Percentiles rank a stretch among this genome's conserved stretches.
Conservation (phyloP, 352 stramenopile genomes). For the Globisporangium spinosum region DNA sequence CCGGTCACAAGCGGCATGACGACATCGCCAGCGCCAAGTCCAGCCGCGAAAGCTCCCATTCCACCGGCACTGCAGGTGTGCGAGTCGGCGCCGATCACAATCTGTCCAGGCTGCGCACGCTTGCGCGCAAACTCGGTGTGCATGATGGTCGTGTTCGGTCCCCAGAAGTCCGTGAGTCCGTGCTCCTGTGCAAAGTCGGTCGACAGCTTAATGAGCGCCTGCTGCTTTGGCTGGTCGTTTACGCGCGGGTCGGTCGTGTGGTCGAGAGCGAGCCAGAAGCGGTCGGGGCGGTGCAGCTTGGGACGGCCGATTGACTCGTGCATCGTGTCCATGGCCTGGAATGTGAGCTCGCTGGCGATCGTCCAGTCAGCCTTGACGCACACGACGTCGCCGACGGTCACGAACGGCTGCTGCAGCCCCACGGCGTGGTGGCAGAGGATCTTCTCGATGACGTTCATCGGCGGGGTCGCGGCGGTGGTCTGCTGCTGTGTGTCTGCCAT, state of each 20-base stretch:
- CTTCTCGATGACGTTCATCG: constrained; percentile 87
- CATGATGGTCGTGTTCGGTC: constrained; percentile 84
- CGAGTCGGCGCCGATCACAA: constrained; percentile 76
- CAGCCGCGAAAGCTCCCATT: constrained; percentile 72
- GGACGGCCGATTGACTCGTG: constrained; percentile 72
- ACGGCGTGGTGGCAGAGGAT: constrained; percentile 75
- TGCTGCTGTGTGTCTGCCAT: constrained; percentile 15
- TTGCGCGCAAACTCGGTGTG: constrained; percentile 82
- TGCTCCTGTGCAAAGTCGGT: constrained; percentile 74
- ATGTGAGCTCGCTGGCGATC: constrained; percentile 75
- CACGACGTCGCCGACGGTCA: constrained; percentile 66
- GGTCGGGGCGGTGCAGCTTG: constrained; percentile 66
- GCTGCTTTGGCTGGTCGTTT: constrained; percentile 74
- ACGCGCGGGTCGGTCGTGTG: constrained; percentile 79
- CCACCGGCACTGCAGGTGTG: constrained; percentile 77
- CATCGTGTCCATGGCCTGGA: constrained; percentile 82
- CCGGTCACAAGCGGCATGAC: constrained; percentile 82
- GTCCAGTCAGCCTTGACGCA: constrained; percentile 81
- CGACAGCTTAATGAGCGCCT: constrained; percentile 77
- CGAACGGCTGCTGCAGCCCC: constrained; percentile 40
- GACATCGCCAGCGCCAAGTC: constrained; percentile 69
- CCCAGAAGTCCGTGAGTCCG: constrained; percentile 72
- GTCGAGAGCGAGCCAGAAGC: constrained; percentile 82
- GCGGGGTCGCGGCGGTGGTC: constrained; percentile 15
- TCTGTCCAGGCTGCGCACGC: constrained; percentile 76